These are phyloP conservation scores for Microbotryomycetes sp. DNA, from an alignment of 1,284 basidiomycete species.

Conservation along the genomic window DNA sequence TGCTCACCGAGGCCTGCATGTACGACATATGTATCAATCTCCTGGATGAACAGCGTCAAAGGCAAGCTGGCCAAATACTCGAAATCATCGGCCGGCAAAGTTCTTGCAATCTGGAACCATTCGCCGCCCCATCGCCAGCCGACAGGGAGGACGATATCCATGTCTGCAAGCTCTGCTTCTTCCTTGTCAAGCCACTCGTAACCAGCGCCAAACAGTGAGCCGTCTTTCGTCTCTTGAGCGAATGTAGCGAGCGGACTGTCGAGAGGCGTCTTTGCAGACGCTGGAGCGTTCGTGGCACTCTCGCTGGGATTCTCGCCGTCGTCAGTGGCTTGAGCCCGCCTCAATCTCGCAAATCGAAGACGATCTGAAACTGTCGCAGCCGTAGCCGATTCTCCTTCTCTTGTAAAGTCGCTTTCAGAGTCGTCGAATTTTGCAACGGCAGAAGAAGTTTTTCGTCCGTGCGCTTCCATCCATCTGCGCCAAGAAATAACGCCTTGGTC, in stretches of 20 bases:
- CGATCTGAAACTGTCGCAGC: not conserved
- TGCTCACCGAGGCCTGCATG: slow-evolving; percentile 60
- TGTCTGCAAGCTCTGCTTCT: slow-evolving; percentile 8
- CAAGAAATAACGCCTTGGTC: slow-evolving; percentile 82
- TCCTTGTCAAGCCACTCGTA: slow-evolving; percentile 23
- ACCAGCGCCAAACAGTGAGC: slow-evolving; percentile 12
- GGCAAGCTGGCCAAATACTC: slow-evolving; percentile 64
- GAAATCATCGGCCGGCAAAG: slow-evolving; percentile 55
- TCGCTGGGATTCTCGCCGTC: not conserved
- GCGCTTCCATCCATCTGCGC: slow-evolving; percentile 61
- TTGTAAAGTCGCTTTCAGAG: not conserved
- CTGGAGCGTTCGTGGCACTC: not conserved
- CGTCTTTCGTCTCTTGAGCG: not conserved
- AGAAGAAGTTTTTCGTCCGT: slow-evolving; percentile 1
- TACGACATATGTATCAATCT: slow-evolving; percentile 65
- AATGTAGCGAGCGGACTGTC: not conserved
- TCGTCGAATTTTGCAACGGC: not conserved
- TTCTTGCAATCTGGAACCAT: slow-evolving; percentile 64
- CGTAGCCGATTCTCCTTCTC: not conserved
- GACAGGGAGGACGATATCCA: slow-evolving; percentile 30
- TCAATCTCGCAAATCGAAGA: not conserved
- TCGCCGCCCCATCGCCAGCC: slow-evolving; percentile 65
- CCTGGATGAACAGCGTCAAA: slow-evolving; percentile 64
- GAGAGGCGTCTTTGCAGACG: not conserved
- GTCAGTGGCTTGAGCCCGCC: not conserved